Conservation (phyloP, 257 asterid species). For the Cordia subcordata region DNA sequence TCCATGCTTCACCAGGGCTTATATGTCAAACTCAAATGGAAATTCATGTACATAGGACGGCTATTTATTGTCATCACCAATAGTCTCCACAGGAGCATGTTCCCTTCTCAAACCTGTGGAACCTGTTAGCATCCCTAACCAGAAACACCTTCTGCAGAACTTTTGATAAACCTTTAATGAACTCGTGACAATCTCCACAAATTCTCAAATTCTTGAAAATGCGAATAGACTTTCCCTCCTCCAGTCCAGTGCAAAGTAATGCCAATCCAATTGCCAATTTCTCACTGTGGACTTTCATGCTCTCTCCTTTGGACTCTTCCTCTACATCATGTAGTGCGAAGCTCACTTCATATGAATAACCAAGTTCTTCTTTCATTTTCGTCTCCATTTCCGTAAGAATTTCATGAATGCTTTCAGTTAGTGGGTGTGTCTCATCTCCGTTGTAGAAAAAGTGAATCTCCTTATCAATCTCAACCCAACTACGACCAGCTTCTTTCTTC, state of each 20-base stretch:
- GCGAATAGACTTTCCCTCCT: conserved; percentile 26
- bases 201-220: conserved; percentile 46
- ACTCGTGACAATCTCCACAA: conserved; percentile 56
- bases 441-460: conserved; percentile 46
- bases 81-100: conserved; percentile 41
- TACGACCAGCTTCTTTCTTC: conserved; percentile 51
- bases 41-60: no score
- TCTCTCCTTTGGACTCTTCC: conserved; percentile 42
- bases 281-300: conserved; percentile 48
- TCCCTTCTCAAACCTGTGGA: conserved; percentile 47
- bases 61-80: conserved; percentile 19
- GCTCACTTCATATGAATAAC: conserved; percentile 32
- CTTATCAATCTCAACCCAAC: conserved; percentile 52
- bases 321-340: conserved; percentile 49
- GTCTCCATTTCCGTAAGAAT: conserved; percentile 36
- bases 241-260: conserved; percentile 24
- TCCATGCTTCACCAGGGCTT: no score
- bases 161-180: conserved; percentile 43
- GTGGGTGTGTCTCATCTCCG: conserved; percentile 37
- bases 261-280: conserved; percentile 50
- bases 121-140: conserved; percentile 49
- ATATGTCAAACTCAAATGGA: no score
- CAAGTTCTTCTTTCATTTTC: conserved; percentile 33
- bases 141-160: conserved; percentile 30
- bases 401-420: conserved; percentile 26